Percentiles rank a stretch among this genome's conserved stretches.
These are phyloP conservation scores for Calycina herbarum DNA, from an alignment of 2,329 filamentous ascomycete genomes.

Conservation along the genomic window DNA sequence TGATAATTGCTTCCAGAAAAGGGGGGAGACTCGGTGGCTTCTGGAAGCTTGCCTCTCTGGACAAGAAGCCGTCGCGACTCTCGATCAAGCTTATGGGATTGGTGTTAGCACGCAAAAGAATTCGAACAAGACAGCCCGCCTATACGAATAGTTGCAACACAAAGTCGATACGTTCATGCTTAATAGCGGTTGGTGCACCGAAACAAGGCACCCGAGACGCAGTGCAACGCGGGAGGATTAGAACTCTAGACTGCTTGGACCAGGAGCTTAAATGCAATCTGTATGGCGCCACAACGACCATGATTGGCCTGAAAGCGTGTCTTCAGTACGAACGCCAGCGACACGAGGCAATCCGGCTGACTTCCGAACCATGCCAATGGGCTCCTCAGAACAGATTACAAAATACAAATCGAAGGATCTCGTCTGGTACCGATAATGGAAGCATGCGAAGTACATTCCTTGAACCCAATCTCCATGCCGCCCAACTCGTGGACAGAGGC, in stretches of 20 bases:
- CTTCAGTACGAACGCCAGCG: background rate
- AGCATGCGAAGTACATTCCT: background rate
- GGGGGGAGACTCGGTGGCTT: background rate
- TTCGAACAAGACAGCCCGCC: background rate
- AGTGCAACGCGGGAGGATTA: background rate
- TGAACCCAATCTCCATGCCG: constrained; percentile 9
- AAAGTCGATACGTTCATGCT: background rate
- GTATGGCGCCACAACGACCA: background rate
- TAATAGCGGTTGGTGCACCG: background rate
- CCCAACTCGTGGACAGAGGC: background rate
- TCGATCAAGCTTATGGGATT: background rate
- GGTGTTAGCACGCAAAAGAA: background rate
- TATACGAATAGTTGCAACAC: background rate
- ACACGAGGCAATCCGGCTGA: constrained; percentile 4
- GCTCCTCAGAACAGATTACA: background rate
- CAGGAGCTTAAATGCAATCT: background rate
- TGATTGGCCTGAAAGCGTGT: background rate
- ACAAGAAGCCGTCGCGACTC: background rate
- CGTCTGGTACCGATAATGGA: background rate
- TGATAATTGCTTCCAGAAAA: background rate
- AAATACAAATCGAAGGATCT: background rate
- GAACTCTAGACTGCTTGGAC: background rate
- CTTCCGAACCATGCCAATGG: background rate
- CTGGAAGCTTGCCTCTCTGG: background rate
- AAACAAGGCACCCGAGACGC: constrained; percentile 4